A percentile compares a stretch with the other conserved stretches of the same genome.
These are phyloP conservation scores for Stipa capillata DNA, from an alignment of 176 grass and related monocot genomes.

Conservation along the genomic window DNA sequence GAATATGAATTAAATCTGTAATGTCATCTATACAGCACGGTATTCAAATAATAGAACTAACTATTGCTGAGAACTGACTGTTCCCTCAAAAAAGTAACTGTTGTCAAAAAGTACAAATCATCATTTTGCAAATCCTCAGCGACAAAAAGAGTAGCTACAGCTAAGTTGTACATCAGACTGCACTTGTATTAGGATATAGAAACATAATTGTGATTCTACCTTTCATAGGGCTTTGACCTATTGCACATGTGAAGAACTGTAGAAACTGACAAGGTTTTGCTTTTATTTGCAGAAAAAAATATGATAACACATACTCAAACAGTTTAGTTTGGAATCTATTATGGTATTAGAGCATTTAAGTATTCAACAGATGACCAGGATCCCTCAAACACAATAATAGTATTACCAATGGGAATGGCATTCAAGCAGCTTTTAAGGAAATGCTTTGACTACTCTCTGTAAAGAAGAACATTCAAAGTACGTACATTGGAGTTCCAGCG, in stretches of 20 bases:
- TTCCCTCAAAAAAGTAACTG: not conserved
- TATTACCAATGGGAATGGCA: not conserved
- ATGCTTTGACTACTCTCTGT: not conserved
- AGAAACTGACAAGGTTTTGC: not conserved
- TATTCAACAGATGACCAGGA: not conserved
- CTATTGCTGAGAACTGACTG: too few relatives aligned
- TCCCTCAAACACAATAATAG: not conserved
- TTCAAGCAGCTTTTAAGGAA: not conserved
- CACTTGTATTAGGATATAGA: not conserved
- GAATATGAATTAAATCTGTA: not conserved
- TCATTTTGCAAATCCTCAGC: not conserved
- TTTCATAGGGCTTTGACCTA: not conserved
- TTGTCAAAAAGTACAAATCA: not conserved
- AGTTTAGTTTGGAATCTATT: not conserved
- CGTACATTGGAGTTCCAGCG: conserved; percentile 89
- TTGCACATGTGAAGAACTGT: not conserved
- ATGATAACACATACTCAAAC: not conserved
- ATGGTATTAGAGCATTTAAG: not conserved
- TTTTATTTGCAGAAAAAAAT: not conserved
- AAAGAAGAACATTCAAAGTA: not conserved
- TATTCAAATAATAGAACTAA: not conserved
- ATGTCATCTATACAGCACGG: not conserved
- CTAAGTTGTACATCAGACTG: not conserved
- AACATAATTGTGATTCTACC: not conserved
- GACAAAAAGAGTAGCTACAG: not conserved